Evolutionary conservation across 352 stramenopile genomes (phyloP), one percentile per base, ranked within the genome.

Genomic region (Globisporangium irregulare): DNA sequence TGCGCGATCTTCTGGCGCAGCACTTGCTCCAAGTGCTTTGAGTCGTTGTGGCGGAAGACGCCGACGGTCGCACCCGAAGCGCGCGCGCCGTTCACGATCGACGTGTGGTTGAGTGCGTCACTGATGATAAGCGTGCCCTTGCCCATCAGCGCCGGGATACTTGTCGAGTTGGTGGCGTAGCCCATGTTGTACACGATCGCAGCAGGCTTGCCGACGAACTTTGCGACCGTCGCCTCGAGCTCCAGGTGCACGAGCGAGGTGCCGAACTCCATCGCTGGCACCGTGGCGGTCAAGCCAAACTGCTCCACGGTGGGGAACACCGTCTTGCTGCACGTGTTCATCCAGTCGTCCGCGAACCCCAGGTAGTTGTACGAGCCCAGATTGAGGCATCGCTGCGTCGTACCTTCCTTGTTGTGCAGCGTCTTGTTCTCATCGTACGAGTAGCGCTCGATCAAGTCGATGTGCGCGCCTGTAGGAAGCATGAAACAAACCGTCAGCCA

Each of bases 291-390:
- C 14, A 97, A 79, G 3, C 87, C 85, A 9, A 95, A 89, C 8
- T 74, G 50, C 7, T 91, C 69, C 3, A 98, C 68, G 8, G 77
- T 76, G 2, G 50, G 66, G 59, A 98, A 72, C 8, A 99, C 95
- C n/a, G 78, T 70, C 1, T 77, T 57, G 53, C 76, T 71, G 74
- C 96, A 99, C 15, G 92, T 98, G 55, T 81, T 72, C 65, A 96
- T 80, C 95, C 94, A 98, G 75, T 99, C 94, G 73, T 98, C 96
- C 1, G 93, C 96, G 79, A 99, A 99, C n/a, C 96, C 96, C 2
- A 99, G 79, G 75, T 99, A 99, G 79, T 99, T 99, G 86, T 99
- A 99, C 57, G 82, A 97, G 25, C 94, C 95, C 2, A 99, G 75
- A 76, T 99, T 99, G 25, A 98, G 66, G 71, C 90, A 98, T 25